Evolutionary conservation across 148 eudicot genomes (phyloP).

Genomic region (Cornus florida): DNA sequence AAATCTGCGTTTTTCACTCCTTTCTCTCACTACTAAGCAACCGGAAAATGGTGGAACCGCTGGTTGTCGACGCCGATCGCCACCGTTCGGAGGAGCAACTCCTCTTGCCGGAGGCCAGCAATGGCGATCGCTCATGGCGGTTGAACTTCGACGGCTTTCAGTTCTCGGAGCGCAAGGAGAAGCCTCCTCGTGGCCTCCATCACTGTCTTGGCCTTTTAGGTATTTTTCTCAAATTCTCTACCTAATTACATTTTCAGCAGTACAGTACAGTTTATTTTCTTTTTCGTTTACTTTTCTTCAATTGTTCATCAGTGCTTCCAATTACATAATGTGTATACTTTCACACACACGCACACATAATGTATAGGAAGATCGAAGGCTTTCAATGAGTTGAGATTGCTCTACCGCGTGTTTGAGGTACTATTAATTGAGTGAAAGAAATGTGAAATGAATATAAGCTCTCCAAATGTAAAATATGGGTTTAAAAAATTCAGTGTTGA

Average conservation of each 20-base stretch:
- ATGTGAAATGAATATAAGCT: no score
- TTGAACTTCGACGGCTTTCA: conserved; percentile 55
- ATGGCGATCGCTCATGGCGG: conserved; percentile 47
- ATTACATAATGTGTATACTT: not conserved
- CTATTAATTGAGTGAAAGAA: no score
- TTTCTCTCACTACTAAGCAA: not conserved
- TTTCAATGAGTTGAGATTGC: no score
- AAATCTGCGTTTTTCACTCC: not conserved
- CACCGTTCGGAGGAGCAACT: conserved; percentile 39
- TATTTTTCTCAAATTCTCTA: not conserved
- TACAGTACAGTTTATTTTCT: not conserved
- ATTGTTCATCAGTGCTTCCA: not conserved
- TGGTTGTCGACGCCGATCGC: conserved; percentile 20
- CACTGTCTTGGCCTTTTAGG: conserved; percentile 58
- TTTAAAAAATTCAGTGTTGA: no score
- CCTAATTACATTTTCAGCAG: no score
- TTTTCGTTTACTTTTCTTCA: not conserved
- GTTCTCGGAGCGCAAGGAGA: conserved; percentile 41
- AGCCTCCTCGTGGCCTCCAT: conserved; percentile 54
- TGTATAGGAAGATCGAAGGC: no score
- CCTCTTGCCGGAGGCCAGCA: conserved; percentile 16
- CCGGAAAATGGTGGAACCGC: conserved; percentile 37
- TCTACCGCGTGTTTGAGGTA: no score
- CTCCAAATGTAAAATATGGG: no score
- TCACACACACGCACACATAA: no score